phyloP scores from a whole-genome alignment of 2,329 filamentous ascomycete genomes.

The Tolypocladium ophioglossoides region DNA sequence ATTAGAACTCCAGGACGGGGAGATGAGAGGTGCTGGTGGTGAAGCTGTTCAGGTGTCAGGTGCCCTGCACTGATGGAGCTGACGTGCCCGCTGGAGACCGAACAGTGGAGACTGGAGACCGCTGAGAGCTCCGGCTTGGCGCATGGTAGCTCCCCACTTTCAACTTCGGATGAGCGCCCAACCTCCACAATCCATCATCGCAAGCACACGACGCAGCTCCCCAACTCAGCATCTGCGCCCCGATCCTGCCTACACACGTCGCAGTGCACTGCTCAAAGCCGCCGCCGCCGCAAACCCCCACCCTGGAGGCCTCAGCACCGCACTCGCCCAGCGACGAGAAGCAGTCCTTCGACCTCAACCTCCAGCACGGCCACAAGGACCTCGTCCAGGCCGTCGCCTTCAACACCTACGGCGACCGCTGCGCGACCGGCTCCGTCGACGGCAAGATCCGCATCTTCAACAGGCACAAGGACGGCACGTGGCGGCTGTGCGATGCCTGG shows the following conservation, averaged over 20 bases:
- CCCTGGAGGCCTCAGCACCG: constrained; percentile 19
- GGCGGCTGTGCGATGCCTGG: constrained; percentile 80
- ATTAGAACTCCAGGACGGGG: no score
- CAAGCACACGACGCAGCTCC: not conserved
- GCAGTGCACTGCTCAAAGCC: not conserved
- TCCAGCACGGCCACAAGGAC: constrained; percentile 67
- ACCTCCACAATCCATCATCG: not conserved
- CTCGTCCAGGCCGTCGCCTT: constrained; percentile 78
- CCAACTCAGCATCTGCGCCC: no score
- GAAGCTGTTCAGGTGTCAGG: not conserved
- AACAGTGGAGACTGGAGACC: not conserved
- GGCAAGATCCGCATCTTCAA: constrained; percentile 91
- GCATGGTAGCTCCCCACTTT: not conserved
- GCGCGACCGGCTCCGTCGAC: constrained; percentile 84
- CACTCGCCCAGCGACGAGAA: constrained; percentile 33
- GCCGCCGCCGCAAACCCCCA: not conserved
- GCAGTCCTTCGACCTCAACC: constrained; percentile 45
- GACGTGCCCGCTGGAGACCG: not conserved
- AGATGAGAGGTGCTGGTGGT: not conserved
- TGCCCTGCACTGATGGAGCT: not conserved
- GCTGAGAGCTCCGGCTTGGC: not conserved
- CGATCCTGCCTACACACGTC: not conserved
- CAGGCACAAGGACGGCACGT: constrained; percentile 64
- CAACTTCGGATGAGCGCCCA: not conserved
- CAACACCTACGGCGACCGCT: constrained; percentile 86